Base-by-base conservation (phyloP, 768 basidiomycete species). In the Pholiota molesta region DNA sequence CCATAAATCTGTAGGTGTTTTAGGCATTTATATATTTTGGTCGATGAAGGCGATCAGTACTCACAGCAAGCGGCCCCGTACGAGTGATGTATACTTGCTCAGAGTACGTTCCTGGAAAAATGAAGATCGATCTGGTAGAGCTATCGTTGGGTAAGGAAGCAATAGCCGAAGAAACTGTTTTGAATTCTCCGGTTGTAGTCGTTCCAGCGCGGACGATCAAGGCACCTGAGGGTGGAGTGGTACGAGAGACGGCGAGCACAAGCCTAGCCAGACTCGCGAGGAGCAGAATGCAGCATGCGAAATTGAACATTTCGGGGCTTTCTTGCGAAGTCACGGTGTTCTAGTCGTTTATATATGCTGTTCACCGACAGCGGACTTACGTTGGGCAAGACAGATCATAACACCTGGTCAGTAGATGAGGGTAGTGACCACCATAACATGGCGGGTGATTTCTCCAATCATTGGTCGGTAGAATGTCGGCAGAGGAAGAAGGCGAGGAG, bases 61-160 rank as follows among this genome's bases (percentile, higher is more conserved):
- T 62, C 55, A 79, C 79, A 5, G 77, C 80, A 13, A 80, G 72
- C 14, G 78, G 77, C 1, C 80, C 80, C 3, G 73, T 47, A 28
- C 80, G 77, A 1, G 75, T 75, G 33, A 81, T 81, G 60, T 73
- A 68, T 11, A 81, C 74, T 64, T 79, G 79, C 51, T 77, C 81
- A 29, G 57, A 68, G 64, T 83, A 82, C 0, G 78, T 79, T 1
- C 81, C 81, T 9, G 81, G 79, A 62, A 72, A 83, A 19, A 82
- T 78, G 67, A 83, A 83, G 47, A 83, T 78, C 8, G 74, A 69
- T 3, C 68, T 68, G 4, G 68, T 55, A 16, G 75, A 74, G 42
- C 67, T 74, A 62, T 79, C 79, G 52, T 78, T 75, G 0, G 80
- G 78, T 10, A 83, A 67, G 1, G 77, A 70, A 39, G 69, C 71